phyloP scores from a whole-genome alignment of 139 green algal genomes.

The Dunaliella primolecta region DNA sequence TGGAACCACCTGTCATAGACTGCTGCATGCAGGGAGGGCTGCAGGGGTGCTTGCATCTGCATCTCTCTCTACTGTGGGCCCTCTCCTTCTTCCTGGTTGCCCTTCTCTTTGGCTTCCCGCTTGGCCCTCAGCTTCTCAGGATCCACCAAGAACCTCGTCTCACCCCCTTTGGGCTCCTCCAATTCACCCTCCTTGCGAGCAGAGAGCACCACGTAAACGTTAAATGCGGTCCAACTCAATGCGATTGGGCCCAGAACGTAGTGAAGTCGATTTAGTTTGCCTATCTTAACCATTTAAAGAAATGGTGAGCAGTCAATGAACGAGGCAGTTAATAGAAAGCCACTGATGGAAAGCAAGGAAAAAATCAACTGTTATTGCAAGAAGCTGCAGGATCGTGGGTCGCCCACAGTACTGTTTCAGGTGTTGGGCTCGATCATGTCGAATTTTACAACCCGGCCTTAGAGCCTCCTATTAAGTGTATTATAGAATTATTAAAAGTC shows the following conservation, averaged over 20 bases:
- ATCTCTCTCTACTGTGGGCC: background rate
- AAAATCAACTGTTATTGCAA: too few relatives aligned
- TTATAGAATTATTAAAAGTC: too few relatives aligned
- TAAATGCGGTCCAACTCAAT: constrained; percentile 1
- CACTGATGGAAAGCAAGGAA: too few relatives aligned
- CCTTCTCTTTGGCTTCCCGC: background rate
- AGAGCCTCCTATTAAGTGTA: too few relatives aligned
- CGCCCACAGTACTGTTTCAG: too few relatives aligned
- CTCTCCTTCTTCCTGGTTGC: background rate
- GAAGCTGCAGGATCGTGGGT: too few relatives aligned
- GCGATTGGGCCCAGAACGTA: constrained; percentile 6
- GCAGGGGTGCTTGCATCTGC: background rate
- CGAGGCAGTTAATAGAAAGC: too few relatives aligned
- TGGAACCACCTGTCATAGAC: constrained; percentile 56
- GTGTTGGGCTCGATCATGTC: too few relatives aligned
- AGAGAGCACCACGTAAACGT: constrained; percentile 3
- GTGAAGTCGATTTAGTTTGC: background rate
- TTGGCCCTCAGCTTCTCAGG: background rate
- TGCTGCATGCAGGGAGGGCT: background rate
- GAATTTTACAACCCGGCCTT: too few relatives aligned
- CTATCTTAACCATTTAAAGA: background rate
- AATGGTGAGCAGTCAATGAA: too few relatives aligned
- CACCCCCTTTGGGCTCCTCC: background rate
- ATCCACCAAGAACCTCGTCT: constrained; percentile 15
- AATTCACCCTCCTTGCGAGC: background rate